Evolutionary conservation across 148 eudicot species (phyloP), one percentile per base, ranked within the genome.

Genomic region (Cornus suecica): DNA sequence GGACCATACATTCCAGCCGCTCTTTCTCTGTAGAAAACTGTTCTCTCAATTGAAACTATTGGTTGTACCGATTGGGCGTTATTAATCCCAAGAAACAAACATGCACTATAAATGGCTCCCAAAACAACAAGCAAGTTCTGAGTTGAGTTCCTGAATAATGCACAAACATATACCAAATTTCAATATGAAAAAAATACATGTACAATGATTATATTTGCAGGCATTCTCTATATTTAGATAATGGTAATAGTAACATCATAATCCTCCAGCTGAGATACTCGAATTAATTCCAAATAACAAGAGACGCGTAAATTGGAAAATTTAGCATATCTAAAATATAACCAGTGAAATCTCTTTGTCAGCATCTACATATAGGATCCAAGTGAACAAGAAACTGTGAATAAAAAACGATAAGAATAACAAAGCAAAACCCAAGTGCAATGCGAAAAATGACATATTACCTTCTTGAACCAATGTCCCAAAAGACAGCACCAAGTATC

Each of bases 1-100:
- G 99, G 86, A 65, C 96, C 88, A 74, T 90, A 92, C 98, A 94
- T 88, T 78, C 99, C 96, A 76, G 99, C 99, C 42, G 97, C 97
- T 78, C 76, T 90, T 82, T 94, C 99, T 78, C 96, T 76, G 76
- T 94, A 94, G 80, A 94, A 94, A 26, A 94, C 98, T 41, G 94
- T 81, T 78, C 98, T 92, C 75, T 89, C 99, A 73, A 90, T 87
- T 34, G 97, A 83, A 78, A 94, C 82, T 28, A 94, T 77, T 27
- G 97, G 96, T 76, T 94, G 99, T 51, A 94, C 99, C 11, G 94
- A 83, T 7, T 96, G 84, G 68, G 97, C 80, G 75, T 94, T 94
- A 69, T 86, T 92, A 62, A 90, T 87, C 10, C 99, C 97, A 74
- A 94, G 78, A 81, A 94, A 94, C 82, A 90, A 63, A 80, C 84